Base-by-base conservation (phyloP, 2,329 filamentous ascomycete genomes). In the Ilyonectria destructans region DNA sequence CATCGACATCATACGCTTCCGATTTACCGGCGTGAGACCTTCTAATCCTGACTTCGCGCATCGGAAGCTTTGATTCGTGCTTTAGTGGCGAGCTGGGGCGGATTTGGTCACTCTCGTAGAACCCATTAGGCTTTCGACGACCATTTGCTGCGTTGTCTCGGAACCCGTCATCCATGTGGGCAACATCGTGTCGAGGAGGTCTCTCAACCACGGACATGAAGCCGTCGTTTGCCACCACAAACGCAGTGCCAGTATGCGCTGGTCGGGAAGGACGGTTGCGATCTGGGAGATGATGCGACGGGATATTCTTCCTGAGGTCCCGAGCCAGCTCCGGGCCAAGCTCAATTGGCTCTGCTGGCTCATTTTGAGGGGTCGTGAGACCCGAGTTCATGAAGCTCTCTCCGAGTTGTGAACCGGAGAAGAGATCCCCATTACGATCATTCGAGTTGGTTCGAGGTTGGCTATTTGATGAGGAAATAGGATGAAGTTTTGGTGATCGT, bases 321-420 rank as follows among this genome's bases (percentile, higher is more conserved):
- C 69, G 73, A 61, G 73, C 63, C 57, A 76, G 63, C 56, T 75
- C 74, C 12, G 71, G 71, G 21, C 58, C 67, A 10, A 77, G 72
- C 46, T 73, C 66, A 49, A 77, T 58, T 23, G 66, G 66, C 15
- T 71, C 75, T 6, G 71, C 74, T 19, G 69, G 76, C 55, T 81
- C 80, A 33, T 79, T 80, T 17, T 74, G 75, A 15, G 81, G 81
- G 15, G 81, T 82, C 12, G 81, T 81, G 5, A 81, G 69, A 7
- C 80, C 79, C 31, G 81, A 83, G 21, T 79, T 77, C 80, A 83
- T 81, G 46, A 83, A 83, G 52, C 77, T 77, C 10, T 83, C 81
- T 13, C 79, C 80, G 6, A 83, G 77, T 65, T 82, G 80, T 5
- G 81, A 83, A 6, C 81, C 81, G 31, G 75, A 78, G 46, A 83